phyloP scores from a whole-genome alignment of 2,329 filamentous ascomycete species.

The Blastomyces parvus region DNA sequence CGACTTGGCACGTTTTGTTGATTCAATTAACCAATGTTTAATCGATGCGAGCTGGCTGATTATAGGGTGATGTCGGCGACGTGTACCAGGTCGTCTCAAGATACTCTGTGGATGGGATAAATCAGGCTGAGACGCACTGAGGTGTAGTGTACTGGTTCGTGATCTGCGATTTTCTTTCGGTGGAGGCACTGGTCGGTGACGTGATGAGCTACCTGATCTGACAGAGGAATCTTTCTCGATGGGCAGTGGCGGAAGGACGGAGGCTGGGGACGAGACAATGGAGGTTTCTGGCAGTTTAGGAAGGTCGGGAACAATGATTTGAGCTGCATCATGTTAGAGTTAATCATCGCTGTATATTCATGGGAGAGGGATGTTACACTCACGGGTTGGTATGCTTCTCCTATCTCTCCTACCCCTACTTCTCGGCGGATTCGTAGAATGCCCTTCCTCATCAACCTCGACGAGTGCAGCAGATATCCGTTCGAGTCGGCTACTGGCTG shows the following conservation, averaged over 20 bases:
- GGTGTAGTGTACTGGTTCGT: slow-evolving; percentile 74
- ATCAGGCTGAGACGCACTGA: slow-evolving; percentile 63
- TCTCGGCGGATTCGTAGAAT: slow-evolving; percentile 48
- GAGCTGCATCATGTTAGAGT: slow-evolving; percentile 28
- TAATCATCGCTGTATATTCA: not conserved
- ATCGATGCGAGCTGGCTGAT: slow-evolving; percentile 58
- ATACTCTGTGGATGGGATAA: slow-evolving; percentile 49
- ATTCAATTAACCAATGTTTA: slow-evolving; percentile 65
- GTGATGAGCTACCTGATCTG: slow-evolving; percentile 66
- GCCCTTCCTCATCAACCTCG: slow-evolving; percentile 69
- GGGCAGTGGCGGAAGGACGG: slow-evolving; percentile 48
- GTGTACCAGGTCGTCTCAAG: slow-evolving; percentile 45
- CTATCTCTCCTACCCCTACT: slow-evolving; percentile 69
- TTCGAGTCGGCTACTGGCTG: slow-evolving; percentile 78
- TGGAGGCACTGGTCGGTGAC: slow-evolving; percentile 67
- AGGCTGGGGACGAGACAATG: slow-evolving; percentile 30
- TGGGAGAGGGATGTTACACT: slow-evolving; percentile 10
- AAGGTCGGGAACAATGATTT: slow-evolving; percentile 61
- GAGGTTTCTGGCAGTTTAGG: slow-evolving; percentile 63
- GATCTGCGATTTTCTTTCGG: slow-evolving; percentile 77
- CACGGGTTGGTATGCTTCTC: slow-evolving; percentile 51
- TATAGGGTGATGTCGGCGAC: slow-evolving; percentile 53
- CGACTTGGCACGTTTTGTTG: slow-evolving; percentile 53
- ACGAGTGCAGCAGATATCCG: slow-evolving; percentile 66
- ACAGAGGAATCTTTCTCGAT: slow-evolving; percentile 65